Evolutionary conservation across 2,329 filamentous ascomycete genomes (phyloP).

Genomic region (Mycosphaerella sp.): DNA sequence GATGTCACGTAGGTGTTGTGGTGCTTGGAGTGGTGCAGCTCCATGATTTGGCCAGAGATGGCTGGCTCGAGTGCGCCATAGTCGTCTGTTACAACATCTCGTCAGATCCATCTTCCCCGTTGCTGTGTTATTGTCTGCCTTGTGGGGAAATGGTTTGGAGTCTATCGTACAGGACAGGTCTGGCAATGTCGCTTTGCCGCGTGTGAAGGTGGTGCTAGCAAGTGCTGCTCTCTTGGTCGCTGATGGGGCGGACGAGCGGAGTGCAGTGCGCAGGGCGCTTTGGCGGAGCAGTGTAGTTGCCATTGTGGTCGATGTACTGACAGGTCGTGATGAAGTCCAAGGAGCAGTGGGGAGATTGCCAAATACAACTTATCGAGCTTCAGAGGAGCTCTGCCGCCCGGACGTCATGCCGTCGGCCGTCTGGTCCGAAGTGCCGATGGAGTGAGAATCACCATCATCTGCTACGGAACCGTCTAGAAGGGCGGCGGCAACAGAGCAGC

Average conservation of each 20-base stretch:
- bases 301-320: constrained; percentile 47
- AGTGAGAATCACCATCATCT: too few relatives aligned
- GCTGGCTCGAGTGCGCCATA: constrained; percentile 85
- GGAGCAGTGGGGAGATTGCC: too few relatives aligned
- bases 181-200: constrained; percentile 87
- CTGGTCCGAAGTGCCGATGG: too few relatives aligned
- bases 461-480: too few relatives aligned
- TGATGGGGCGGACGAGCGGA: constrained; percentile 60
- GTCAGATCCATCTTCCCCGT: neutral
- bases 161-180: constrained; percentile 64
- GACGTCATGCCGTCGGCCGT: too few relatives aligned
- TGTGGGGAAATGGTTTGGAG: neutral
- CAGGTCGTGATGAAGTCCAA: neutral
- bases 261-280: constrained; percentile 61
- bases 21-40: constrained; percentile 90
- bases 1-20: constrained; percentile 90
- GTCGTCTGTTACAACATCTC: constrained; percentile 59
- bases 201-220: constrained; percentile 68
- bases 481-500: too few relatives aligned
- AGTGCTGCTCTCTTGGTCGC: constrained; percentile 55
- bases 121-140: neutral
- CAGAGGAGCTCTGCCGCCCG: too few relatives aligned
- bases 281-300: constrained; percentile 68
- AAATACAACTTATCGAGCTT: too few relatives aligned
- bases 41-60: constrained; percentile 89